Percentiles rank a stretch among this genome's conserved stretches.
Evolutionary conservation across 441 rosid genomes (phyloP).

Genomic region (Adansonia madagascariensis): DNA sequence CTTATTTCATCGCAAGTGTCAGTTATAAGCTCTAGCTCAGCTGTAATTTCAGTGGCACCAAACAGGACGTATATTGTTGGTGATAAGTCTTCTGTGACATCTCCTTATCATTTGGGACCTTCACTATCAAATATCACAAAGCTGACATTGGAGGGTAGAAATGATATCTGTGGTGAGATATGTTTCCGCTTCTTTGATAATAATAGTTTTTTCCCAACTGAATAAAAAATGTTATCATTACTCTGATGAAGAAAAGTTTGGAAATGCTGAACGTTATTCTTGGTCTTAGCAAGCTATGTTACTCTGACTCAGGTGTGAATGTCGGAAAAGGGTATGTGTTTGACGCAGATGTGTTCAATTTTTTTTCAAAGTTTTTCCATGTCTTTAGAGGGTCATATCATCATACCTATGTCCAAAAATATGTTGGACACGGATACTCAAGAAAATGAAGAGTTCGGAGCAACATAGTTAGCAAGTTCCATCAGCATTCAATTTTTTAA

Average conservation of each 20-base stretch:
- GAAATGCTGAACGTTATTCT: neutral
- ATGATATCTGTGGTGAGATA: conserved; percentile 66
- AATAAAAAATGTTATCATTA: neutral
- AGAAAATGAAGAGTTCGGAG: no score
- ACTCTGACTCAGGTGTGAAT: no score
- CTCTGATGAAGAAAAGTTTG: neutral
- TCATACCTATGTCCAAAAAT: no score
- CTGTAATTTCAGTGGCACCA: conserved; percentile 30
- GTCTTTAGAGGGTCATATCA: no score
- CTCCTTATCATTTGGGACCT: conserved; percentile 33
- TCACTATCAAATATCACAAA: conserved; percentile 52
- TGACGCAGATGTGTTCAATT: no score
- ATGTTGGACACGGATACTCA: no score
- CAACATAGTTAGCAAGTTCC: neutral
- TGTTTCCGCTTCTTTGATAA: conserved; percentile 15
- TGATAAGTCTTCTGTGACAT: conserved; percentile 28
- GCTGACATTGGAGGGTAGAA: conserved; percentile 77
- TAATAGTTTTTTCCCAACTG: neutral
- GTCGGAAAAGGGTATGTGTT: no score
- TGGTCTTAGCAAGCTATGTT: neutral
- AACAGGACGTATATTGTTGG: conserved; percentile 33
- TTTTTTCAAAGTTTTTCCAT: no score
- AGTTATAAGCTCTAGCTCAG: conserved; percentile 47
- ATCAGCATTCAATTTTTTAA: neutral
- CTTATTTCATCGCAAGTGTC: conserved; percentile 49